These are phyloP conservation scores for Penicillium psychrosexuale DNA, from an alignment of 2,329 filamentous ascomycete species.

Conservation along the genomic window DNA sequence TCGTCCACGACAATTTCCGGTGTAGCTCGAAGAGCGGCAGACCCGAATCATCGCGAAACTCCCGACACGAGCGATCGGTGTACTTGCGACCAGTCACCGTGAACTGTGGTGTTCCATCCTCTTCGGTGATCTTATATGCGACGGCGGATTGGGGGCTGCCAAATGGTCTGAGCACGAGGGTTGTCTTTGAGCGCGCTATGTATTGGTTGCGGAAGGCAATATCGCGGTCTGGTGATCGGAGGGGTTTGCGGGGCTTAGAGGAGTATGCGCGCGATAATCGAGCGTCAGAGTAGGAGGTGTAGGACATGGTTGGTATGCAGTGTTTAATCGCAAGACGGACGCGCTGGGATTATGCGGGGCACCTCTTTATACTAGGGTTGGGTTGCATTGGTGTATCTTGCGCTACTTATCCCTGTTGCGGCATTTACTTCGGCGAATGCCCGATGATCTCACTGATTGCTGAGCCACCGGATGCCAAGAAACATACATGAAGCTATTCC, in stretches of 20 bases:
- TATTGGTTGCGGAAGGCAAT: conserved; percentile 23
- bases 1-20: conserved; percentile 8
- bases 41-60: conserved; percentile 26
- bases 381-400: background rate
- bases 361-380: background rate
- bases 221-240: conserved; percentile 19
- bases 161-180: conserved; percentile 17
- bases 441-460: background rate
- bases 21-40: conserved; percentile 29
- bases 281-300: conserved; percentile 18
- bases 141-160: conserved; percentile 15
- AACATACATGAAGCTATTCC: background rate
- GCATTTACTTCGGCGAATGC: conserved; percentile 4
- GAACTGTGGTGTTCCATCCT: conserved; percentile 17
- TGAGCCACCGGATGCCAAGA: conserved; percentile 8
- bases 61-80: conserved; percentile 21
- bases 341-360: background rate
- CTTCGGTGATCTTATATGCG: conserved; percentile 20
- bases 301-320: conserved; percentile 9
- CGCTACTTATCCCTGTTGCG: background rate
- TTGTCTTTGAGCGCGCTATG: conserved; percentile 15
- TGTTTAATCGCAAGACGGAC: background rate
- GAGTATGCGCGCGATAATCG: conserved; percentile 14
- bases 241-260: conserved; percentile 14
- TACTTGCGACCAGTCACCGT: conserved; percentile 28